A percentile compares a stretch with the other conserved stretches of the same genome.
Conservation (phyloP, 345 rosid genomes). For the Populus davidiana region DNA sequence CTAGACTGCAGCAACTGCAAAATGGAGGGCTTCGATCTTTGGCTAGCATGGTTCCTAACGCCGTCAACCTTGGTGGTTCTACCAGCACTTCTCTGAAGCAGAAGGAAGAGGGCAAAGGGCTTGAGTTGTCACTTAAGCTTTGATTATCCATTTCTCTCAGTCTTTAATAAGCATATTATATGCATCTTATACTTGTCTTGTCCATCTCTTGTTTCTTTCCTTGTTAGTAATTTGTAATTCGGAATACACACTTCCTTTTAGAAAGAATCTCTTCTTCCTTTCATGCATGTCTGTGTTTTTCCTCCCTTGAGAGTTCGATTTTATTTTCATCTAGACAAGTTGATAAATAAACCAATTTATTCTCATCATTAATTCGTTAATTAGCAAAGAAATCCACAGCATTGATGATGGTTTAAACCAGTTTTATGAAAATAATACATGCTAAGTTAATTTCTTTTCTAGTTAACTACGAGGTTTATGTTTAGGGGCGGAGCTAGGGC, state of each 20-base stretch:
- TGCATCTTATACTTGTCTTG: not conserved
- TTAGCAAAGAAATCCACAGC: too few relatives aligned
- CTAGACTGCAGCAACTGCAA: not conserved
- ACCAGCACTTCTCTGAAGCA: not conserved
- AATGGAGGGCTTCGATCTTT: not conserved
- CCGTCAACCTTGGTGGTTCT: not conserved
- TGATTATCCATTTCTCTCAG: not conserved
- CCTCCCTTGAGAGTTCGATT: not conserved
- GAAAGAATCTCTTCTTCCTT: not conserved
- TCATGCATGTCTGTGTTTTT: not conserved
- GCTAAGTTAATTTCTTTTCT: too few relatives aligned
- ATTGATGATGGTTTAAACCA: too few relatives aligned
- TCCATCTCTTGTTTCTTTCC: not conserved
- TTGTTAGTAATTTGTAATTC: not conserved
- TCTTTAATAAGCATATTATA: not conserved
- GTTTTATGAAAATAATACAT: too few relatives aligned
- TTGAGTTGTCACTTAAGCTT: not conserved
- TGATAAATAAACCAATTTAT: not conserved
- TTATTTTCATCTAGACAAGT: not conserved
- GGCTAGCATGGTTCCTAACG: not conserved
- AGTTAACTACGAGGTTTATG: too few relatives aligned
- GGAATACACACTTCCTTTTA: not conserved
- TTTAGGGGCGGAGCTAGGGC: too few relatives aligned
- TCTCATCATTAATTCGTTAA: too few relatives aligned
- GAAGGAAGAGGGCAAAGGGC: not conserved